Conservation (phyloP, 352 stramenopile species). For the Globisporangium abappressorium region DNA sequence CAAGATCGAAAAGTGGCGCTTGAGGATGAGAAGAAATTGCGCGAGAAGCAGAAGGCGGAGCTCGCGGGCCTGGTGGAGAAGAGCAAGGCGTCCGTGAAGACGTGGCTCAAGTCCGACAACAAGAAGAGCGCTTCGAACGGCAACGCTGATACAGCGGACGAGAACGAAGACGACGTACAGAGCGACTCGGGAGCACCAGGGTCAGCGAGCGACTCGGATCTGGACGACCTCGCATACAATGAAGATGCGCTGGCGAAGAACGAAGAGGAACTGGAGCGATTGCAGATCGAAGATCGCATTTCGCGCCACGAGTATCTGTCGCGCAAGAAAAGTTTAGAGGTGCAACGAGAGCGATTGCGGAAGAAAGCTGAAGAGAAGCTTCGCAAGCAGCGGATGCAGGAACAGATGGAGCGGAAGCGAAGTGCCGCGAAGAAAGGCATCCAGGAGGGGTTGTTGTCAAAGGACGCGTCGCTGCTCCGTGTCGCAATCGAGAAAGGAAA, state of each 20-base stretch:
- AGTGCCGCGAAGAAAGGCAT: constrained; percentile 61
- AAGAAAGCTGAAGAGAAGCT: constrained; percentile 50
- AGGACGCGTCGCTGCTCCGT: constrained; percentile 51
- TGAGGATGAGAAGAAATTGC: constrained; percentile 80
- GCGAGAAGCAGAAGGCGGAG: constrained; percentile 71
- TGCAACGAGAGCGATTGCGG: constrained; percentile 58
- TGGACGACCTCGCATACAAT: constrained; percentile 53
- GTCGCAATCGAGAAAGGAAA: constrained; percentile 68
- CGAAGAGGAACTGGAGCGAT: constrained; percentile 70
- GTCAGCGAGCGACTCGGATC: constrained; percentile 58
- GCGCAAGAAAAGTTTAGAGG: constrained; percentile 69
- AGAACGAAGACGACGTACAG: constrained; percentile 34
- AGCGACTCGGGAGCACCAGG: constrained; percentile 32
- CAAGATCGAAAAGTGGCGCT: constrained; percentile 60
- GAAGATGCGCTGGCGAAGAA: constrained; percentile 66
- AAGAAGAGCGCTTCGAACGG: constrained; percentile 23
- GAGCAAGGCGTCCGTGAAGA: constrained; percentile 59
- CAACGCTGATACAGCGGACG: constrained; percentile 12
- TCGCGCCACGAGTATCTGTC: constrained; percentile 81
- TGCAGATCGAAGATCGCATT: constrained; percentile 60
- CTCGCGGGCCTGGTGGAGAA: constrained; percentile 46
- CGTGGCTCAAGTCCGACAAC: constrained; percentile 55
- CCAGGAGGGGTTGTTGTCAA: constrained; percentile 56
- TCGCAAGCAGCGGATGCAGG: constrained; percentile 61
- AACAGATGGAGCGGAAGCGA: constrained; percentile 67